A percentile compares a stretch with the other conserved stretches of the same genome.
Evolutionary conservation across 2,329 filamentous ascomycete species (phyloP).

Genomic region (Stachybotrys elegans): DNA sequence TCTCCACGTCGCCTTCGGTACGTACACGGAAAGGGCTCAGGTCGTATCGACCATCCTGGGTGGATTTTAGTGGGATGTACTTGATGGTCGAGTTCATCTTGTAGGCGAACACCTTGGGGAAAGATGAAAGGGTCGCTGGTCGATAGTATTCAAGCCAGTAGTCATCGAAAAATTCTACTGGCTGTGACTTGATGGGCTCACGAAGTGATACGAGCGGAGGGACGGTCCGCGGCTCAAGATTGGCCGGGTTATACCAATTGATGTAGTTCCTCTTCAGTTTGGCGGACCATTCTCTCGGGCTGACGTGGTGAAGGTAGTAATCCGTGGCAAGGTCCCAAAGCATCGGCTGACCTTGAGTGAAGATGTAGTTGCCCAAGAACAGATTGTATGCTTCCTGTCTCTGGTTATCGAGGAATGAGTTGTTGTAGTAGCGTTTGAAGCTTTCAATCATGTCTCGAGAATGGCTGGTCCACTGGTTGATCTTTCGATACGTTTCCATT

Average conservation of each 20-base stretch:
- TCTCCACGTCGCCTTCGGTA: conserved; percentile 54
- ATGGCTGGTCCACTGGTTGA: conserved; percentile 97
- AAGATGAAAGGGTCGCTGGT: conserved; percentile 79
- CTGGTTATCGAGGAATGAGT: conserved; percentile 96
- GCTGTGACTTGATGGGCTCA: conserved; percentile 32
- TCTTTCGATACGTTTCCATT: conserved; percentile 98
- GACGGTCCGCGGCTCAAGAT: conserved; percentile 58
- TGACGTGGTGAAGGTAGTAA: conserved; percentile 89
- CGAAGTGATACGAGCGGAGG: conserved; percentile 41
- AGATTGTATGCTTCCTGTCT: conserved; percentile 97
- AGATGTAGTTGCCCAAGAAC: conserved; percentile 94
- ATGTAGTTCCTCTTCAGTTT: conserved; percentile 69
- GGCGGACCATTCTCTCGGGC: conserved; percentile 69
- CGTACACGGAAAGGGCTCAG: conserved; percentile 84
- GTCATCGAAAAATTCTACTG: conserved; percentile 70
- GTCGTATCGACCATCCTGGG: conserved; percentile 71
- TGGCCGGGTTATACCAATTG: conserved; percentile 75
- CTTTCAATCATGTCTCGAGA: conserved; percentile 98
- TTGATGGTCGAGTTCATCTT: conserved; percentile 87
- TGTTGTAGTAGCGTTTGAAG: conserved; percentile 98
- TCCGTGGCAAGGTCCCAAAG: conserved; percentile 94
- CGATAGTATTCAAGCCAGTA: conserved; percentile 98
- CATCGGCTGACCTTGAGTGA: conserved; percentile 82
- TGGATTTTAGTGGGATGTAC: conserved; percentile 71
- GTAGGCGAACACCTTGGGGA: conserved; percentile 87